Evolutionary conservation across 1,284 basidiomycete species (phyloP), one percentile per base, ranked within the genome.

Genomic region (Tylopilus sp.): DNA sequence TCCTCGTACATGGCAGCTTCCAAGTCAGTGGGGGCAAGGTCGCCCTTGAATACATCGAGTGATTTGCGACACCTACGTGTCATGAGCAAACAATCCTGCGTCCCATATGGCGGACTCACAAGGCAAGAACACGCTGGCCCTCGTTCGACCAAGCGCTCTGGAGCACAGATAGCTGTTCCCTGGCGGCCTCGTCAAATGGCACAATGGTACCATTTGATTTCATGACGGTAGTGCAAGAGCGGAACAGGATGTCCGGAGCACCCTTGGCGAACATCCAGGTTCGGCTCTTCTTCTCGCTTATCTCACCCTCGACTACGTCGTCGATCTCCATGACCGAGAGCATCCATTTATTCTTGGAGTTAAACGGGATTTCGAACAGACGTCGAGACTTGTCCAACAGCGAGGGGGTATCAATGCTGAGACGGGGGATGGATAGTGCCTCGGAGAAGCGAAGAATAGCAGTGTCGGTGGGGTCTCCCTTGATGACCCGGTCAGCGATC

Each of bases 301-400:
- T 57, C 3, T 70, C 64, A 22, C 67, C 62, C 10, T 63, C 39
- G 24, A 56, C 29, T 16, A 38, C 18, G 18, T 61, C 53, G 24
- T 58, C 64, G 47, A 77, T 39, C 16, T 75, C 55, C 1, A 80
- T 71, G 54, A 82, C 74, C 53, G 83, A 85, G 62, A 89, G 82
- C 86, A 91, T 90, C 82, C 86, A 91, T 75, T 91, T 91, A 73
- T 90, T 89, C 75, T 85, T 86, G 19, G 88, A 90, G 76, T 88
- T 90, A 81, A 91, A 91, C 9, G 85, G 84, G 58, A 87, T 80
- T 62, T 84, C 81, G 58, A 84, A 84, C 12, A 79, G 64, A 67
- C 80, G 80, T 60, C 68, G 68, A 58, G 78, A 76, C 1, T 69
- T 69, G 3, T 62, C 64, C 59, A 80, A 67, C 19, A 82, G 69